Conservation (phyloP, 805 yeast genomes). For the Yarrowia bubula region DNA sequence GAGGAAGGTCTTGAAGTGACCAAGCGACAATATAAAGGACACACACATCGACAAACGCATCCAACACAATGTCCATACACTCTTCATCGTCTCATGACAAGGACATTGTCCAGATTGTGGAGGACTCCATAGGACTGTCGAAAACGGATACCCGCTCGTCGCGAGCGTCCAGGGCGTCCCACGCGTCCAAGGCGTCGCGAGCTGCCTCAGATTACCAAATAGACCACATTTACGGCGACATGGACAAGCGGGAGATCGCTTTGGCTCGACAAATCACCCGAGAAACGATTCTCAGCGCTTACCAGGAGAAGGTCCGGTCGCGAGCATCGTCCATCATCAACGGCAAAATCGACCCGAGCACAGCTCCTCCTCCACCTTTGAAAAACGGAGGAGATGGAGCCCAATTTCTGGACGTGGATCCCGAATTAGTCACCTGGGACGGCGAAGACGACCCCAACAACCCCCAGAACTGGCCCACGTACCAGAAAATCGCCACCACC, state of each 20-base stretch:
- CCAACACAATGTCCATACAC: slow-evolving; percentile 7
- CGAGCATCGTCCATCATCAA: slow-evolving; percentile 28
- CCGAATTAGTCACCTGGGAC: slow-evolving; percentile 68
- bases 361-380: slow-evolving; percentile 27
- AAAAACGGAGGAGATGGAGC: slow-evolving; percentile 45
- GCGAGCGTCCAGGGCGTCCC: not conserved
- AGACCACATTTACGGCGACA: slow-evolving; percentile 45
- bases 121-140: slow-evolving; percentile 14
- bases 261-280: slow-evolving; percentile 47
- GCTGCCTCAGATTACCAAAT: slow-evolving; percentile 30
- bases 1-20: not conserved
- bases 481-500: slow-evolving; percentile 46
- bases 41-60: not conserved
- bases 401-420: slow-evolving; percentile 56
- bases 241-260: slow-evolving; percentile 41
- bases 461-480: slow-evolving; percentile 61
- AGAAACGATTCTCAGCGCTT: slow-evolving; percentile 43
- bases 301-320: slow-evolving; percentile 34
- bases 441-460: slow-evolving; percentile 57
- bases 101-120: slow-evolving; percentile 23
- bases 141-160: slow-evolving; percentile 20
- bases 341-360: slow-evolving; percentile 7
- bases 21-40: not conserved
- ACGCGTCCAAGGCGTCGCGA: not conserved
- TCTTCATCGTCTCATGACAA: slow-evolving; percentile 7